A percentile compares a stretch with the other conserved stretches of the same genome.
Conservation (phyloP, 106 monocot species). For the Hemerocallis citrina region DNA sequence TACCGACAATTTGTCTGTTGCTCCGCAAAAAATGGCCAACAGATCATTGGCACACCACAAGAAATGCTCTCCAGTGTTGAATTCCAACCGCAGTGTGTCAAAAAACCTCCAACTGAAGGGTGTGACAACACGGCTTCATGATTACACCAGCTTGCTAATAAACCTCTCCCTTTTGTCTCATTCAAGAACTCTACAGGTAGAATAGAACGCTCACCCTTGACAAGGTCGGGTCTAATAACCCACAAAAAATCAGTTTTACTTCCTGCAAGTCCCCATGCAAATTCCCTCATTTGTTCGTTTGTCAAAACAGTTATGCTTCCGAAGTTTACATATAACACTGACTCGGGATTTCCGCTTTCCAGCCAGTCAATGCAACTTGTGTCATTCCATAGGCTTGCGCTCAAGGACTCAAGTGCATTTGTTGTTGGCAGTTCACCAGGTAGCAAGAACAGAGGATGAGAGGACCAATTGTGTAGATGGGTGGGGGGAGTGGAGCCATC, state of each 20-base stretch:
- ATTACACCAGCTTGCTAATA: neutral
- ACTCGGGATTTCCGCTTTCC: neutral
- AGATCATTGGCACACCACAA: neutral
- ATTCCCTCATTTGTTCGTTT: constrained; percentile 1
- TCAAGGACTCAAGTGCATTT: too few relatives aligned
- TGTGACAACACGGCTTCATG: constrained; percentile 20
- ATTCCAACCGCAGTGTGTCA: constrained; percentile 75
- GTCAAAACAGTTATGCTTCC: constrained; percentile 9
- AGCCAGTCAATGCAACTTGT: neutral
- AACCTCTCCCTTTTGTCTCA: neutral
- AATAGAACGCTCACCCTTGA: neutral
- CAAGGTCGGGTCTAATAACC: constrained; percentile 5
- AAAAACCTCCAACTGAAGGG: constrained; percentile 29
- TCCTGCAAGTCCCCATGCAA: constrained; percentile 3
- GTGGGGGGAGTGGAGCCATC: too few relatives aligned
- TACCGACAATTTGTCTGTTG: neutral
- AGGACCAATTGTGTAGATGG: too few relatives aligned
- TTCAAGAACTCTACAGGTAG: neutral
- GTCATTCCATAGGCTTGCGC: constrained; percentile 1
- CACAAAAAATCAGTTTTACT: constrained; percentile 1
- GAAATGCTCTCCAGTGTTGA: constrained; percentile 33
- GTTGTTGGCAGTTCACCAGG: too few relatives aligned
- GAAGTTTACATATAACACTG: constrained; percentile 3
- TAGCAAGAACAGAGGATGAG: too few relatives aligned
- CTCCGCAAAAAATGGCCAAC: neutral